phyloP scores from a whole-genome alignment of 768 basidiomycete genomes.

The Mycena capillaripes region DNA sequence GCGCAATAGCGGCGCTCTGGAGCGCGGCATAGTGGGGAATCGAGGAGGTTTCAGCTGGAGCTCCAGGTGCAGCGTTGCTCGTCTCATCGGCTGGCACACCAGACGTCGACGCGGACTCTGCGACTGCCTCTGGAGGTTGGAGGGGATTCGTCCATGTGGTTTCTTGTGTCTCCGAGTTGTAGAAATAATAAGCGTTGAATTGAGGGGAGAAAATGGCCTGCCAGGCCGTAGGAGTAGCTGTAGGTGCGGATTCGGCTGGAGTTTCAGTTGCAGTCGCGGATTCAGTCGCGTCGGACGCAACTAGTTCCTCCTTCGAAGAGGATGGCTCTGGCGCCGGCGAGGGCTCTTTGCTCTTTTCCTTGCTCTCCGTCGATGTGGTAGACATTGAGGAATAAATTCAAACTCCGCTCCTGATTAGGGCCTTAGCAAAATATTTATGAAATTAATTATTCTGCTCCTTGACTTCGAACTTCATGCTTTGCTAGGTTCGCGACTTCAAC shows the following conservation, averaged over 20 bases:
- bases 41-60: conserved; percentile 41
- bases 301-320: conserved; percentile 25
- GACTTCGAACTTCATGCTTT: no score
- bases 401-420: no score
- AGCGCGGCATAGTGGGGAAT: conserved; percentile 61
- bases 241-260: conserved; percentile 26
- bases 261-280: conserved; percentile 21
- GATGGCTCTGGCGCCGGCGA: conserved; percentile 26
- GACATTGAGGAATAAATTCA: no score
- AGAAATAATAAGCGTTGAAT: conserved; percentile 90
- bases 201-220: conserved; percentile 86
- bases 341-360: no score
- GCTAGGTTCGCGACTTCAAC: no score
- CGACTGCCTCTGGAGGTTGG: conserved; percentile 47
- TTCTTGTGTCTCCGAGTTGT: conserved; percentile 79
- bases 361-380: no score
- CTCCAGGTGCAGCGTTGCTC: conserved; percentile 30
- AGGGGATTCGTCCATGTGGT: conserved; percentile 91
- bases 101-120: conserved; percentile 43
- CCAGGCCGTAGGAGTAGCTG: conserved; percentile 60
- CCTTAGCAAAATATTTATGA: no score
- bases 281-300: conserved; percentile 27
- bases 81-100: conserved; percentile 37
- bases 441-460: no score
- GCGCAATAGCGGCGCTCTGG: conserved; percentile 79